Conservation (phyloP, 768 basidiomycete species). For the Rhizopogon vulgaris region DNA sequence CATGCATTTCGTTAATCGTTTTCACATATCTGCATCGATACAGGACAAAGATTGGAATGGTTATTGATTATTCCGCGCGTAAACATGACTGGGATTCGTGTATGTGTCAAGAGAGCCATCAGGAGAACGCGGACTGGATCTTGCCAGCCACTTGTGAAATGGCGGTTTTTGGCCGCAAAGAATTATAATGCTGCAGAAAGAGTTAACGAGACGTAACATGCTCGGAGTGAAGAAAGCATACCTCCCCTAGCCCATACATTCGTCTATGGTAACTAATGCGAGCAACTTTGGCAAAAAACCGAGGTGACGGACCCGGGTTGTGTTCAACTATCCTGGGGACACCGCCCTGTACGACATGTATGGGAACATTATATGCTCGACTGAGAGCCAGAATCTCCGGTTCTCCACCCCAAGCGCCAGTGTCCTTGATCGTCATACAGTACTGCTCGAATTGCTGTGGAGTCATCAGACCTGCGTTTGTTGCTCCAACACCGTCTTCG, state of each 20-base stretch:
- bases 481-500: slow-evolving; percentile 62
- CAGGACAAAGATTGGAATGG: background rate
- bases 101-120: slow-evolving; percentile 18
- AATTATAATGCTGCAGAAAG: slow-evolving; percentile 75
- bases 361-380: slow-evolving; percentile 73
- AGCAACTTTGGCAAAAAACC: slow-evolving; percentile 35
- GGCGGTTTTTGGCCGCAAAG: slow-evolving; percentile 53
- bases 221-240: slow-evolving; percentile 29
- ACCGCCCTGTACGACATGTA: slow-evolving; percentile 85
- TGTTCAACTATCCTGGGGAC: slow-evolving; percentile 82
- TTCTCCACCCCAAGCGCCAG: slow-evolving; percentile 95
- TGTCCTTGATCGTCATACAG: slow-evolving; percentile 71
- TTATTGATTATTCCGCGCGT: background rate
- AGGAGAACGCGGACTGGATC: slow-evolving; percentile 25
- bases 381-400: slow-evolving; percentile 92
- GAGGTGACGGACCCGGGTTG: slow-evolving; percentile 39
- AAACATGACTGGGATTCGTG: background rate
- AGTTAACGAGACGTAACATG: slow-evolving; percentile 4
- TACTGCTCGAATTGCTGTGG: slow-evolving; percentile 62
- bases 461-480: slow-evolving; percentile 62
- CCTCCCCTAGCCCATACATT: slow-evolving; percentile 96
- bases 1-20: background rate
- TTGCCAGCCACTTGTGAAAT: slow-evolving; percentile 23
- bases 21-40: background rate
- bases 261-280: slow-evolving; percentile 88